phyloP scores from a whole-genome alignment of 129 eudicot genomes.

The Pseudognaphalium luteoalbum region DNA sequence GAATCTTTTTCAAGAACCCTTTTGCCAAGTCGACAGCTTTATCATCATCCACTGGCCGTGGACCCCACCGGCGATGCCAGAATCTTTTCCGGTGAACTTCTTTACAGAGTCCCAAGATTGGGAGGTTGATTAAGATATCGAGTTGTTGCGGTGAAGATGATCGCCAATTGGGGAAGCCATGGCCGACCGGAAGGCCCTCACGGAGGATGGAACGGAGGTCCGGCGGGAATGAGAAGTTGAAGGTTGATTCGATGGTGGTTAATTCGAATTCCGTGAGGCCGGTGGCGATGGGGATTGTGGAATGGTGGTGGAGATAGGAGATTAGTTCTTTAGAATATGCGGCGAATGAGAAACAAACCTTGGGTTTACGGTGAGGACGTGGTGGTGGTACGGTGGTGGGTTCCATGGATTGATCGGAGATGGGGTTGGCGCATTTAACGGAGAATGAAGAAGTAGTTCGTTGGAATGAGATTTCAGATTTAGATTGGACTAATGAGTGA shows the following conservation, averaged over 20 bases:
- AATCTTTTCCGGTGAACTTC: constrained; percentile 40
- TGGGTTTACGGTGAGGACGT: constrained; percentile 19
- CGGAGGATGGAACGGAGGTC: constrained; percentile 82
- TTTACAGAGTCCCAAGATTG: constrained; percentile 55
- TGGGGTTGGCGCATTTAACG: constrained; percentile 19
- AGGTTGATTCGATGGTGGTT: constrained; percentile 49
- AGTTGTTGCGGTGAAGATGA: constrained; percentile 74
- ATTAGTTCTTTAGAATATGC: constrained; percentile 80
- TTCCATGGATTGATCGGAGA: constrained; percentile 14
- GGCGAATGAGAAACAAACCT: constrained; percentile 82
- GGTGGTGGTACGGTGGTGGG: constrained; percentile 16
- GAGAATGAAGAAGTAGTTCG: constrained; percentile 20
- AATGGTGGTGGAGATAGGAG: constrained; percentile 43
- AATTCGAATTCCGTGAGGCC: constrained; percentile 64
- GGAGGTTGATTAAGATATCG: constrained; percentile 48
- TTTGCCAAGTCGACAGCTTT: constrained; percentile 53
- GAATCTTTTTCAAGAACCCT: constrained; percentile 41
- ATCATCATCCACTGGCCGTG: constrained; percentile 46
- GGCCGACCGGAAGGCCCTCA: constrained; percentile 80
- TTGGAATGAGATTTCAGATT: background rate
- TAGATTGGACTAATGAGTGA: background rate
- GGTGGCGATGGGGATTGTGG: constrained; percentile 44
- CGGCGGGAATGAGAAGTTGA: constrained; percentile 71
- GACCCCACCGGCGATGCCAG: constrained; percentile 73
- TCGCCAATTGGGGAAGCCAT: constrained; percentile 92